phyloP scores from a whole-genome alignment of 345 rosid genomes.

The Murraya paniculata region DNA sequence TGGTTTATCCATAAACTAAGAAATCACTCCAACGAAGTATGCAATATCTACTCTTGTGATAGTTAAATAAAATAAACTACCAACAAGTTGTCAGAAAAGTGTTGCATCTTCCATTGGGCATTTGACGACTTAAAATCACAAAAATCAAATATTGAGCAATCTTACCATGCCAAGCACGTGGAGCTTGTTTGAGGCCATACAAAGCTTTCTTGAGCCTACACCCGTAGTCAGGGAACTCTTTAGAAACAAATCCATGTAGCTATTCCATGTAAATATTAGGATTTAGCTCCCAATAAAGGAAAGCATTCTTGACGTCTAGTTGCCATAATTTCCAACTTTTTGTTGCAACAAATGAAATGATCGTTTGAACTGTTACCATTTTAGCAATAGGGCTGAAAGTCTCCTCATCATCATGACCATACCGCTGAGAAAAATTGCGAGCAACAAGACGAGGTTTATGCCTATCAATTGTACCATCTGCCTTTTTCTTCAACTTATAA shows the following conservation, averaged over 20 bases:
- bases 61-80: too few species aligned
- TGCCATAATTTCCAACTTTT: not conserved
- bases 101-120: not conserved
- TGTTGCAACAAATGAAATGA: not conserved
- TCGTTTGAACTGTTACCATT: not conserved
- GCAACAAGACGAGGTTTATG: not conserved
- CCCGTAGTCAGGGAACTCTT: not conserved
- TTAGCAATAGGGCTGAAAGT: not conserved
- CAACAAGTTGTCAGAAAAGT: too few species aligned
- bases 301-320: not conserved
- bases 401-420: too few species aligned
- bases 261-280: not conserved
- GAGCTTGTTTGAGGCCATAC: not conserved
- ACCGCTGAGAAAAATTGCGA: not conserved
- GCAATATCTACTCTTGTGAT: too few species aligned
- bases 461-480: not conserved
- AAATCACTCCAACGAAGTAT: too few species aligned
- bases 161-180: not conserved
- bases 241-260: not conserved
- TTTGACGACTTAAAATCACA: not conserved
- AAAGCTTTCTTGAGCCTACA: not conserved
- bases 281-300: not conserved
- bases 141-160: not conserved
- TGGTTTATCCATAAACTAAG: too few species aligned
- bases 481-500: not conserved